Percentiles rank a stretch among this genome's conserved stretches.
These are phyloP conservation scores for Cladophialophora exuberans DNA, from an alignment of 2,329 filamentous ascomycete species.

Conservation along the genomic window DNA sequence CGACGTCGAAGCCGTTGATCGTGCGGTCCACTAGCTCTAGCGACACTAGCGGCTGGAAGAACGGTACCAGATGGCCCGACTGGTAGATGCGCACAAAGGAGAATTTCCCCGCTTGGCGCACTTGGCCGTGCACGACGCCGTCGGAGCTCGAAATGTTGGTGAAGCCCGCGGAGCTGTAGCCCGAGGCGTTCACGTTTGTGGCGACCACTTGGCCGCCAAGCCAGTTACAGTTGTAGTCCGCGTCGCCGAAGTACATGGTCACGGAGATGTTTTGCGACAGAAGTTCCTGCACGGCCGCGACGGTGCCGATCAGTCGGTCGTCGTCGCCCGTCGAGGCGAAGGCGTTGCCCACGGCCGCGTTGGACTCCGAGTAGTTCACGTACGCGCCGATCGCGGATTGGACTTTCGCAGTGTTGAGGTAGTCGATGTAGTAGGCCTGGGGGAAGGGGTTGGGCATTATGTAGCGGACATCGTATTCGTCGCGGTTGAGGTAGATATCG, in stretches of 20 bases:
- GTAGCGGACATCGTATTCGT: slow-evolving; percentile 55
- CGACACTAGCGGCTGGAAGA: slow-evolving; percentile 59
- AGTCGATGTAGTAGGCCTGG: slow-evolving; percentile 52
- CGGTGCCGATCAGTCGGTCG: slow-evolving; percentile 46
- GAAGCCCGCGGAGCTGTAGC: slow-evolving; percentile 42
- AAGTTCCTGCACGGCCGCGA: slow-evolving; percentile 47
- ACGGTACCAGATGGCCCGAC: slow-evolving; percentile 45
- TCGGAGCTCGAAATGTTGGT: slow-evolving; percentile 44
- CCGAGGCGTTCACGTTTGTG: slow-evolving; percentile 48
- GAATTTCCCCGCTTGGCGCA: slow-evolving; percentile 52
- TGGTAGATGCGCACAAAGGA: slow-evolving; percentile 47
- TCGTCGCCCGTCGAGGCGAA: slow-evolving; percentile 52
- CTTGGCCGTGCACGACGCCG: slow-evolving; percentile 55
- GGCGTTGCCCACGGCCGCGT: slow-evolving; percentile 43
- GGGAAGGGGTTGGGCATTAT: slow-evolving; percentile 41
- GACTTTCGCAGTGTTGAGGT: slow-evolving; percentile 53
- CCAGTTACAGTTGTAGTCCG: slow-evolving; percentile 38
- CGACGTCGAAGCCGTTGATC: slow-evolving; percentile 58
- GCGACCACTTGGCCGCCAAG: slow-evolving; percentile 60
- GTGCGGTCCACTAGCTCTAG: slow-evolving; percentile 65
- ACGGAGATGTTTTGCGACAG: slow-evolving; percentile 45
- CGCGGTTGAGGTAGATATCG: slow-evolving; percentile 56
- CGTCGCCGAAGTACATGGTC: slow-evolving; percentile 39
- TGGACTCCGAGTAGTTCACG: slow-evolving; percentile 54
- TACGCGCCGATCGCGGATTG: slow-evolving; percentile 54